Evolutionary conservation across 805 yeast genomes (phyloP), one percentile per base, ranked within the genome.

Genomic region (Kodamaea neixiangensis): DNA sequence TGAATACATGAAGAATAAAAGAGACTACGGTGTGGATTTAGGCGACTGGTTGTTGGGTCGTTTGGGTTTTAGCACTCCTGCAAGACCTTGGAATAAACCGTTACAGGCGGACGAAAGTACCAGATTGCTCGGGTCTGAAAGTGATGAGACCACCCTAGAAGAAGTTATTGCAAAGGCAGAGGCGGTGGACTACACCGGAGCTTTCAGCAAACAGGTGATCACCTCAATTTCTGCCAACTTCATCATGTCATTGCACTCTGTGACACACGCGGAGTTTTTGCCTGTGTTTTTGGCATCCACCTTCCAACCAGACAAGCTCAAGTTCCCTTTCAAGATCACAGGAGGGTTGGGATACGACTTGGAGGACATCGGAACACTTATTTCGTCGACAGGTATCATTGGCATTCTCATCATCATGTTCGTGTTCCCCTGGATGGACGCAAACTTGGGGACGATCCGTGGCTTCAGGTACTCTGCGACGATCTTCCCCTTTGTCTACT

Each of bases 11-110:
- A 71, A 68, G 51, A 53, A 64, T 45, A 64, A 71, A 46, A 68
- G 67, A 48, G 85, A 82, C 58, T 53, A 60, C 34, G 81, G 83
- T 3, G 57, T 79, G 3, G 77, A 69, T 20, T 19, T 72, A 10
- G 84, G 84, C 25, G 81, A 78, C 53, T 48, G 50, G 31, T 44
- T 69, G 46, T 25, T 51, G 13, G 18, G 41, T 9, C 7, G 48
- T 10, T 18, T 65, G 14, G 71, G 71, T 11, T 50, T 57, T 15
- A 42, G 50, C 9, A 50, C 52, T 7, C 60, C 60, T 2, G 37
- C 37, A 5, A 53, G 70, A 15, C 63, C 63, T 4, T 66, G 71
- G 68, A 52, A 61, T 10, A 19, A 14, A 9, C 10, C 39, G 25
- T 17, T 17, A 37, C n/a, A 19, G 11, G 38, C 40, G 6, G 17